These are phyloP conservation scores for Psilocybe tampanensis DNA, from an alignment of 768 basidiomycete genomes.

Conservation along the genomic window DNA sequence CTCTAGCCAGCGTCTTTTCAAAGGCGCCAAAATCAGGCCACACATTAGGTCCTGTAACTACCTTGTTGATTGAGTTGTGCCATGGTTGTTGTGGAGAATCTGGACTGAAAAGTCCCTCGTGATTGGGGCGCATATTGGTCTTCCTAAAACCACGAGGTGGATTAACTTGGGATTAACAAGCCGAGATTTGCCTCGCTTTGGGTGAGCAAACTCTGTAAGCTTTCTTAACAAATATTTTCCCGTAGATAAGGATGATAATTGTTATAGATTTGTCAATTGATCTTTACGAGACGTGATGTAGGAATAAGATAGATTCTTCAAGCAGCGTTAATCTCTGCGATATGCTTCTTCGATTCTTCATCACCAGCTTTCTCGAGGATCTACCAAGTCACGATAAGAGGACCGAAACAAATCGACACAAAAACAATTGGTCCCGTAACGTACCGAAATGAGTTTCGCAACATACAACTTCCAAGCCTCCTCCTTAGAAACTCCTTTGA, in stretches of 20 bases:
- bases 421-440: constrained; percentile 10
- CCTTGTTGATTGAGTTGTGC: not conserved
- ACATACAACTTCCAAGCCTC: constrained; percentile 78
- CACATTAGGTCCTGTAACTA: not conserved
- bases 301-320: constrained; percentile 12
- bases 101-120: too few relatives aligned
- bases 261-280: not conserved
- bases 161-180: too few relatives aligned
- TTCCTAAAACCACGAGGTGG: too few relatives aligned
- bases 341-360: constrained; percentile 54
- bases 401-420: not conserved
- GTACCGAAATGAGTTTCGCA: constrained; percentile 67
- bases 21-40: not conserved
- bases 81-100: not conserved
- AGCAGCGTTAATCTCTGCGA: constrained; percentile 63
- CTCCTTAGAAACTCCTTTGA: constrained; percentile 74
- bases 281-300: not conserved
- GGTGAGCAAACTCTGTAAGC: too few relatives aligned
- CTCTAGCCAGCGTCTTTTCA: constrained; percentile 2
- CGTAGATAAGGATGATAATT: not conserved
- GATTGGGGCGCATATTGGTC: too few relatives aligned
- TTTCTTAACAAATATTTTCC: too few relatives aligned
- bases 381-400: not conserved
- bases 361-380: constrained; percentile 37
- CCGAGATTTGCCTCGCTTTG: too few relatives aligned